Conservation (phyloP, 2,329 filamentous ascomycete species). For the Cordyceps farinosa region DNA sequence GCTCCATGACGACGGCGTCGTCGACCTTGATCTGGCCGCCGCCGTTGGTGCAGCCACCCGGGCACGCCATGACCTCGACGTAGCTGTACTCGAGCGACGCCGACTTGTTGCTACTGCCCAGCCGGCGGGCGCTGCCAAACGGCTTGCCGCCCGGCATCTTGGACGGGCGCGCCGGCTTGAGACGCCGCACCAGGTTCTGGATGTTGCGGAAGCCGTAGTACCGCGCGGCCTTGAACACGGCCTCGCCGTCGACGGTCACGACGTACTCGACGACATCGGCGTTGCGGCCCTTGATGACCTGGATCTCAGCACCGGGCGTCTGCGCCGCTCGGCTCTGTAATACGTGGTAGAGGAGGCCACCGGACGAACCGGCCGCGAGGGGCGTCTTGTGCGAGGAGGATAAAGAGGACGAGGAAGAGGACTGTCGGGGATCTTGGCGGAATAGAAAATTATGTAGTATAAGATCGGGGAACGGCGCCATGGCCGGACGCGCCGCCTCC, state of each 20-base stretch:
- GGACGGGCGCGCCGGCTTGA: slow-evolving; percentile 76
- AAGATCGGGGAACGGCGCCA: slow-evolving; percentile 67
- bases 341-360: slow-evolving; percentile 84
- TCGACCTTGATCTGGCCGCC: slow-evolving; percentile 92
- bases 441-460: slow-evolving; percentile 72
- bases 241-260: slow-evolving; percentile 55
- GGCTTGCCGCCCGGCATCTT: slow-evolving; percentile 74
- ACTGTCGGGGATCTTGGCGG: slow-evolving; percentile 36
- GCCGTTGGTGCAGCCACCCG: slow-evolving; percentile 97
- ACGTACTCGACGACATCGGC: slow-evolving; percentile 85
- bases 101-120: slow-evolving; percentile 37
- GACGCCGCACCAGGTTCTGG: slow-evolving; percentile 88
- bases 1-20: slow-evolving; percentile 61
- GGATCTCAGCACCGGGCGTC: slow-evolving; percentile 68
- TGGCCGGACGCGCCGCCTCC: slow-evolving; percentile 45
- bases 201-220: slow-evolving; percentile 99
- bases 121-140: slow-evolving; percentile 52
- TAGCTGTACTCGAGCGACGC: slow-evolving; percentile 71
- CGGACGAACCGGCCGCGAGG: slow-evolving; percentile 70
- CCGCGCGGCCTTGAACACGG: slow-evolving; percentile 74
- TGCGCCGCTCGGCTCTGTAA: slow-evolving; percentile 69
- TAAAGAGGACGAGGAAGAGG: neutral
- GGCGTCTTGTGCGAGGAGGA: slow-evolving; percentile 40
- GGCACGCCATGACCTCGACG: slow-evolving; percentile 98
- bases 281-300: slow-evolving; percentile 74